Evolutionary conservation across 192 early-diverging fungal species (phyloP).

Genomic region (Backusella mclennaniae): DNA sequence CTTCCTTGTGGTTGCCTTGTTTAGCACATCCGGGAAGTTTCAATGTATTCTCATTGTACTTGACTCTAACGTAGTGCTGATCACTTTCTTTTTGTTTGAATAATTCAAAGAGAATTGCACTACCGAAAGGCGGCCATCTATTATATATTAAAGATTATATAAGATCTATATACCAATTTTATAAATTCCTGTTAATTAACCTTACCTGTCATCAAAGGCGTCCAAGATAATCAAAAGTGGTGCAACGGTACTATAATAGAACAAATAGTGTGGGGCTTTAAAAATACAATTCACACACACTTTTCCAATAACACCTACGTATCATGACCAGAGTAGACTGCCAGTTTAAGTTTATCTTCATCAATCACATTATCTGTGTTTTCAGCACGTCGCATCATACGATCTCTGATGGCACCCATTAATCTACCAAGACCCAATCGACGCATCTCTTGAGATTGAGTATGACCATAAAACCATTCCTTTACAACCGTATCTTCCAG

Average conservation of each 20-base stretch:
- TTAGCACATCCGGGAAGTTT: constrained; percentile 32
- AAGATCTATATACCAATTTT: neutral
- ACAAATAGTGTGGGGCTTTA: neutral
- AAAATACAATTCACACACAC: neutral
- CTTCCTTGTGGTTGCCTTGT: constrained; percentile 26
- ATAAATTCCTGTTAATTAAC: neutral
- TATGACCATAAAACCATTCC: constrained; percentile 39
- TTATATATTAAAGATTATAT: neutral
- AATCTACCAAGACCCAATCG: constrained; percentile 36
- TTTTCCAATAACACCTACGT: constrained; percentile 22
- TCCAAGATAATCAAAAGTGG: constrained; percentile 34
- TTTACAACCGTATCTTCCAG: constrained; percentile 29
- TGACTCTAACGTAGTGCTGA: constrained; percentile 36
- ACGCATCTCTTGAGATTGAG: constrained; percentile 27
- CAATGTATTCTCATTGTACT: constrained; percentile 35
- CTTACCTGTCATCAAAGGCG: constrained; percentile 34
- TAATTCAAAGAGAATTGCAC: constrained; percentile 38
- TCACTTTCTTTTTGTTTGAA: constrained; percentile 29
- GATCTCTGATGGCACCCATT: constrained; percentile 36
- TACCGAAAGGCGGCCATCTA: constrained; percentile 46
- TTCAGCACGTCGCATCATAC: constrained; percentile 28
- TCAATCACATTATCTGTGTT: constrained; percentile 17
- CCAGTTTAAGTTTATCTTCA: constrained; percentile 30
- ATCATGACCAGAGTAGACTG: constrained; percentile 44
- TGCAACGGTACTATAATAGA: constrained; percentile 32